Conservation (phyloP, 1,139 yeast species). For the Schwanniomyces etchellsii region DNA sequence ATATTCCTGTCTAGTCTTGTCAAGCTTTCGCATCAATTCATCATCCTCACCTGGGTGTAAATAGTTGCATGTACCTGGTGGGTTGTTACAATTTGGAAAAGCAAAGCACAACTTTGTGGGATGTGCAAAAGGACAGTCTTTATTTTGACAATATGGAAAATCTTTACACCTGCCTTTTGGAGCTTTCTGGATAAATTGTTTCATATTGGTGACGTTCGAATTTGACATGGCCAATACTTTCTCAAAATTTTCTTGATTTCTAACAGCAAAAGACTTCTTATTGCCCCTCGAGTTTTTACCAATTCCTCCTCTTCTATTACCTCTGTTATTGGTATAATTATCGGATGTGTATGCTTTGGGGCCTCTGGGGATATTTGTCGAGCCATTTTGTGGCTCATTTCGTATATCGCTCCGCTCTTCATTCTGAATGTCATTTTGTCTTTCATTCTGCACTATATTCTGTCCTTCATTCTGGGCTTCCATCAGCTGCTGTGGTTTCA, state of each 20-base stretch:
- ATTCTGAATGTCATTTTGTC: slow-evolving; percentile 2
- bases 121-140: slow-evolving; percentile 68
- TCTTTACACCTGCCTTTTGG: slow-evolving; percentile 66
- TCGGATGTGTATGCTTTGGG: slow-evolving; percentile 11
- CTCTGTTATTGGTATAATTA: slow-evolving; percentile 3
- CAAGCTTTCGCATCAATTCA: slow-evolving; percentile 61
- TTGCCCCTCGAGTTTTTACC: slow-evolving; percentile 7
- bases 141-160: slow-evolving; percentile 72
- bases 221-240: slow-evolving; percentile 33
- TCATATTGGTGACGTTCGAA: slow-evolving; percentile 16
- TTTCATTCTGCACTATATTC: slow-evolving; percentile 4
- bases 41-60: slow-evolving; percentile 84
- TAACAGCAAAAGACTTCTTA: slow-evolving; percentile 27
- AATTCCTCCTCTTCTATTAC: slow-evolving; percentile 8
- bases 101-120: slow-evolving; percentile 72
- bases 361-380: slow-evolving; percentile 13
- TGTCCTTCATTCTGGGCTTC: slow-evolving; percentile 5
- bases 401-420: slow-evolving; percentile 3
- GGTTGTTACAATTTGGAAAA: slow-evolving; percentile 76
- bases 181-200: slow-evolving; percentile 29
- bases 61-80: slow-evolving; percentile 77
- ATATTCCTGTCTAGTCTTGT: slow-evolving; percentile 49
- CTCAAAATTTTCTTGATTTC: slow-evolving; percentile 35
- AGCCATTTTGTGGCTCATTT: slow-evolving; percentile 3
- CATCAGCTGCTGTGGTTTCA: slow-evolving; percentile 11